Evolutionary conservation across 1,284 basidiomycete species (phyloP), one percentile per base, ranked within the genome.

Genomic region (Ganoderma lingzhi): DNA sequence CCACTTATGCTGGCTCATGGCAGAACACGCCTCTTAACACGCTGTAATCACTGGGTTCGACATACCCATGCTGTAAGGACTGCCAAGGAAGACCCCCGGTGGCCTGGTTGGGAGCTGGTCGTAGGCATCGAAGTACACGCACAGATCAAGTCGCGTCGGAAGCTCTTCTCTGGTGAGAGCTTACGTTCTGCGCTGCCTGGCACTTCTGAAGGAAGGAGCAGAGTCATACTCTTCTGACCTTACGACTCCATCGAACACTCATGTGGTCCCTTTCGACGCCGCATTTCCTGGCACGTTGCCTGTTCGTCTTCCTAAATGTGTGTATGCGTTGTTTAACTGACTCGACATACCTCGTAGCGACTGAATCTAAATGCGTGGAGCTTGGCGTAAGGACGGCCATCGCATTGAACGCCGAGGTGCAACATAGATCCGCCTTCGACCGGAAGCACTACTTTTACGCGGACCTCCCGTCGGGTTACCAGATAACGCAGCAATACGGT

Each of bases 391-490:
- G 94, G 19, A 93, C 96, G 0, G 93, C 96, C 0, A 77, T 97
- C 1, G 96, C 97, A 1, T 85, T 99, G 41, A 83, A 90, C 44
- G 91, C 94, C 58, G 74, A 87, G 0, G 86, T 99, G 10, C 93
- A 95, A 75, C 75, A 75, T 0, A 85, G 86, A n/a, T 97, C 94
- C 0, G 86, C 93, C 1, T 98, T 98, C 74, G 97, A 99, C 81
- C 86, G 97, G 74, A 99, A 99, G 79, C 97, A 99, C 80, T 99
- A 99, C 80, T 99, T 99, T 81, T 99, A 99, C 79, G 89, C 95
- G 1, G 97, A 99, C 81, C 87, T 98, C 41, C 96, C 98, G 0
- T 86, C 93, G 3, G 97, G 97, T 0, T 99, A 97, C 81, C 98
- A 99, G 82, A 97, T 99, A 72, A 99, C 97, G 0, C 97, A 99